A percentile compares a stretch with the other conserved stretches of the same genome.
These are phyloP conservation scores for Penicillium salamii DNA, from an alignment of 495 filamentous ascomycete genomes.

Conservation along the genomic window DNA sequence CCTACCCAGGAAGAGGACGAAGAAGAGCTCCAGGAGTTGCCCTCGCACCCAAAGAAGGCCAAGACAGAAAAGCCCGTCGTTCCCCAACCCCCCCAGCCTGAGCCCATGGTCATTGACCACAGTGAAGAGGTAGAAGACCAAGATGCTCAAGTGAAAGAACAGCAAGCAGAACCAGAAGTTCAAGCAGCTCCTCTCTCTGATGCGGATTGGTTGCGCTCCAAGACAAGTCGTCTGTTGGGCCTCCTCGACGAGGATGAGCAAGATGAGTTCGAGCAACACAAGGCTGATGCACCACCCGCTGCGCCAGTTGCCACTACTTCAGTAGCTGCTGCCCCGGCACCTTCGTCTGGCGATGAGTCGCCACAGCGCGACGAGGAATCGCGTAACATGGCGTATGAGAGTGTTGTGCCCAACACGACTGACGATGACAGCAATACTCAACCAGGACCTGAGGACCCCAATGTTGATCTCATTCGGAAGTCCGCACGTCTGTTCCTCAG, in stretches of 20 bases:
- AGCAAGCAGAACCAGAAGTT: conserved; percentile 11
- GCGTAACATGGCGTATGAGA: conserved; percentile 21
- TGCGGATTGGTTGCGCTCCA: conserved; percentile 87
- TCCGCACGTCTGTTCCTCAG: conserved; percentile 76
- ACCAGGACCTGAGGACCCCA: conserved; percentile 26
- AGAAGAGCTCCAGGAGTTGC: conserved; percentile 34
- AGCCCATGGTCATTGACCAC: conserved; percentile 28
- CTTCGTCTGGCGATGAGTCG: conserved; percentile 1
- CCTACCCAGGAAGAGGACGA: conserved; percentile 26
- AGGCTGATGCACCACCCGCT: conserved; percentile 13
- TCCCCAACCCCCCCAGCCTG: conserved; percentile 8
- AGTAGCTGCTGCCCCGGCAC: not conserved
- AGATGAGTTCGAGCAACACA: conserved; percentile 29
- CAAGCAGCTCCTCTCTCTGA: conserved; percentile 49
- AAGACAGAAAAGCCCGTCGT: conserved; percentile 23
- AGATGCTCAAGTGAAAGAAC: conserved; percentile 21
- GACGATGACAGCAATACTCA: conserved; percentile 22
- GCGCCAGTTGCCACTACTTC: not conserved
- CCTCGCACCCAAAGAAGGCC: conserved; percentile 43
- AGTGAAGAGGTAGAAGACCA: conserved; percentile 15
- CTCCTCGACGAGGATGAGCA: conserved; percentile 68
- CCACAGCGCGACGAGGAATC: conserved; percentile 16
- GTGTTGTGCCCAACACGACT: conserved; percentile 16
- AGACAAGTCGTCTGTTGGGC: conserved; percentile 87
- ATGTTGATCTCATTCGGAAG: conserved; percentile 42